phyloP scores from a whole-genome alignment of 192 early-diverging fungal genomes.

The Diversispora eburnea region DNA sequence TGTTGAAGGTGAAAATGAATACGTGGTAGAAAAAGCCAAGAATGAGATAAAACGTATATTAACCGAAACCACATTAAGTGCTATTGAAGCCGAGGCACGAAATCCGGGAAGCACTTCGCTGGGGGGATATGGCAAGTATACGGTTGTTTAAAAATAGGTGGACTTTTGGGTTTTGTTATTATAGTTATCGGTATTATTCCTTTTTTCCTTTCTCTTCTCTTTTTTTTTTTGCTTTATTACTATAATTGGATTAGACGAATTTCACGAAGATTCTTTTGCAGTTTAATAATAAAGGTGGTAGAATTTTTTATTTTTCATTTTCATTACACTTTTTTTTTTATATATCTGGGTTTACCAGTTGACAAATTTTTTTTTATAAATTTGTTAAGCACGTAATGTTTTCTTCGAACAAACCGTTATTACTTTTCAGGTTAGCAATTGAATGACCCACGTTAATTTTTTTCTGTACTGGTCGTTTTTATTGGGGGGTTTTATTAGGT shows the following conservation, averaged over 20 bases:
- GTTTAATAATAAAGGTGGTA: slow-evolving; percentile 30
- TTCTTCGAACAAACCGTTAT: slow-evolving; percentile 5
- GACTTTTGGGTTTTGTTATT: background rate
- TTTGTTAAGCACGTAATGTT: slow-evolving; percentile 9
- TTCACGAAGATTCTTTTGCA: slow-evolving; percentile 21
- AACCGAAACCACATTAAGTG: slow-evolving; percentile 76
- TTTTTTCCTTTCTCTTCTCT: slow-evolving; percentile 8
- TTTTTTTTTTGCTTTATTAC: slow-evolving; percentile 7
- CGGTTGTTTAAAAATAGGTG: slow-evolving; percentile 37
- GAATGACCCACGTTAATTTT: background rate
- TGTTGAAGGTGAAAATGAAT: slow-evolving; percentile 90
- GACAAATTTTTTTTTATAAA: slow-evolving; percentile 18
- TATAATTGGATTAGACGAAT: slow-evolving; percentile 9
- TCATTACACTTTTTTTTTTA: background rate
- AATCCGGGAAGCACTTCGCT: slow-evolving; percentile 43
- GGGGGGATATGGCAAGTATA: slow-evolving; percentile 43
- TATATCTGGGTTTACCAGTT: slow-evolving; percentile 14
- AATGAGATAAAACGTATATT: slow-evolving; percentile 91
- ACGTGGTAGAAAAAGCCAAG: slow-evolving; percentile 86
- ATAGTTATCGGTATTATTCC: slow-evolving; percentile 11
- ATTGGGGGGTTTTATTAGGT: background rate
- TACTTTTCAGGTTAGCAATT: slow-evolving; percentile 9
- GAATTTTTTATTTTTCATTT: background rate
- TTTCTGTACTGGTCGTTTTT: background rate
- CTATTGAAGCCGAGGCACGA: slow-evolving; percentile 65